Base-by-base conservation (phyloP, 2,329 filamentous ascomycete species). In the Colletotrichum musicola region DNA sequence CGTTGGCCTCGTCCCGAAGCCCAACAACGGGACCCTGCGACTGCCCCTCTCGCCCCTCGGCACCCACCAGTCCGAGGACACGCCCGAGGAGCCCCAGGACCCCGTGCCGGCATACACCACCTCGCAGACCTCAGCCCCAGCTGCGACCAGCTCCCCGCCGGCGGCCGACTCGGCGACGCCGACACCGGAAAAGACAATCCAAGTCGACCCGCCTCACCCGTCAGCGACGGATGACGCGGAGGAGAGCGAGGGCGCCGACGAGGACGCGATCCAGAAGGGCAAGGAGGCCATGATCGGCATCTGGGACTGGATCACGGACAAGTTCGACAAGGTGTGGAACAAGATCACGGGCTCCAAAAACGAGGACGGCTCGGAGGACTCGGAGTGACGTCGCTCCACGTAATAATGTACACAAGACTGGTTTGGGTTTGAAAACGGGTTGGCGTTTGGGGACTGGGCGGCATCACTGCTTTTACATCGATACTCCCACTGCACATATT, bases 1-100 rank as follows among this genome's bases (percentile, higher is more conserved):
- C 0, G 81, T 98, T 27, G 90, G 91, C 13, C 82, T 98, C 65
- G 78, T 77, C 3, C 93, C 94, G 0, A 85, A 86, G 62, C 88
- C 93, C 1, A 98, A 97, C 77, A 98, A 98, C 76, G 95, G 95
- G 57, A 97, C 94, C 0, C 81, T 98, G 6, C 86, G 90, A 12
- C 85, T 95, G 13, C 93, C 93, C 0, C 81, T 95, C 25, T 85
- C 85, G 66, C 84, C 90, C 0, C 76, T 89, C 13, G 92, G 91
- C 4, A 76, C 88, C 2, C 92, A 95, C 75, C 83, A 86, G 55
- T 75, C 83, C 0, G 83, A 84, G 16, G 80, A 83, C 2, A 79
- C 78, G 2, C 77, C 84, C 0, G 82, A 86, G 20, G 83, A 82
- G n/a, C 88, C 86, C 0, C 77, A 78, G 1, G 89, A 92, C 71